phyloP scores from a whole-genome alignment of 192 early-diverging fungal genomes.

The Coemansia sp. region DNA sequence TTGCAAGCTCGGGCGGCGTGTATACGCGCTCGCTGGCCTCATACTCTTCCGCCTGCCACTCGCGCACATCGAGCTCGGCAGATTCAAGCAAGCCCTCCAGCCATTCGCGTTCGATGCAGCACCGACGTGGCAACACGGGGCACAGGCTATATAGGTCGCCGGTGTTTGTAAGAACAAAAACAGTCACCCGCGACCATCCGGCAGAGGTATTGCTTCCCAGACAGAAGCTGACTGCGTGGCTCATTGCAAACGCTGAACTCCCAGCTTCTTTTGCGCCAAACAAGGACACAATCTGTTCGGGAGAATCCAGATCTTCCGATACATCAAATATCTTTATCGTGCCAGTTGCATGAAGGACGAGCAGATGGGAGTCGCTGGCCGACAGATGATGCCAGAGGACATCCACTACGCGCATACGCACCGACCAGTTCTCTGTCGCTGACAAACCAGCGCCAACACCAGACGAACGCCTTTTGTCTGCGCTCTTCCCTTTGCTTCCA shows the following conservation, averaged over 20 bases:
- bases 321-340: slow-evolving; percentile 72
- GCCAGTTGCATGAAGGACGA: slow-evolving; percentile 68
- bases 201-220: slow-evolving; percentile 38
- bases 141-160: slow-evolving; percentile 76
- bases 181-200: slow-evolving; percentile 69
- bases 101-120: slow-evolving; percentile 38
- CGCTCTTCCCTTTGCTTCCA: not conserved
- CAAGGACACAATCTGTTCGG: slow-evolving; percentile 62
- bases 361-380: slow-evolving; percentile 63
- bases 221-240: slow-evolving; percentile 54
- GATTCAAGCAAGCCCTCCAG: slow-evolving; percentile 38
- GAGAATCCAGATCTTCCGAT: slow-evolving; percentile 56
- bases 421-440: slow-evolving; percentile 29
- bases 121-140: slow-evolving; percentile 67
- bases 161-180: slow-evolving; percentile 67
- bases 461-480: slow-evolving; percentile 17
- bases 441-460: slow-evolving; percentile 20
- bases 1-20: slow-evolving; percentile 46
- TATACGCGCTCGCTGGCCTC: slow-evolving; percentile 21
- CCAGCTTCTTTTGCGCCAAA: slow-evolving; percentile 13
- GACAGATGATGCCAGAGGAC: slow-evolving; percentile 82
- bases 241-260: slow-evolving; percentile 27
- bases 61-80: slow-evolving; percentile 43
- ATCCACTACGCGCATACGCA: slow-evolving; percentile 59
- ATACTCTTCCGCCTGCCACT: slow-evolving; percentile 55